Percentiles rank a stretch among this genome's conserved stretches.
These are phyloP conservation scores for Dioscorea zingiberensis DNA, from an alignment of 106 monocot species.

Conservation along the genomic window DNA sequence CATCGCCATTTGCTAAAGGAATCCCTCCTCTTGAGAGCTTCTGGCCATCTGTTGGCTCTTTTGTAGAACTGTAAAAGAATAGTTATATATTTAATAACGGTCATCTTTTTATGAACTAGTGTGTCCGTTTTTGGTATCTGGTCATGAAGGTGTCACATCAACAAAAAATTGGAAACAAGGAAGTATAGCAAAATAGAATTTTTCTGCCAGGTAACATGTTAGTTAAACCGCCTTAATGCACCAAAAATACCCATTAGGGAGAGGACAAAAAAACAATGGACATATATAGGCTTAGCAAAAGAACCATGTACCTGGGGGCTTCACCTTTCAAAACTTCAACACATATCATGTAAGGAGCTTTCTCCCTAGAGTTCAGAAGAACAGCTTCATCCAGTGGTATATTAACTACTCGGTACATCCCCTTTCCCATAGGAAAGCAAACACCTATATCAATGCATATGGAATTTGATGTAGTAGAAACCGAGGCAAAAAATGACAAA, in stretches of 20 bases:
- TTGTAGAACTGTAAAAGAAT: slow-evolving; percentile 39
- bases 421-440: slow-evolving; percentile 99
- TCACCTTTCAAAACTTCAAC: slow-evolving; percentile 97
- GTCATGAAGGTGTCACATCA: too few relatives aligned
- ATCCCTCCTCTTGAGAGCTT: slow-evolving; percentile 85
- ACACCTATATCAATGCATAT: slow-evolving; percentile 37
- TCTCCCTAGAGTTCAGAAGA: slow-evolving; percentile 96
- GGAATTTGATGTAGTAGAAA: too few relatives aligned
- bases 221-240: too few relatives aligned
- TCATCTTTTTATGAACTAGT: too few relatives aligned
- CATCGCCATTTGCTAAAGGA: slow-evolving; percentile 95
- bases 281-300: slow-evolving; percentile 1
- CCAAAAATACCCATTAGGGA: too few relatives aligned
- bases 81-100: too few relatives aligned
- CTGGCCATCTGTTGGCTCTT: slow-evolving; percentile 58
- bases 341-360: slow-evolving; percentile 95
- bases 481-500: too few relatives aligned
- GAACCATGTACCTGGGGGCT: slow-evolving; percentile 52
- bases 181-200: too few relatives aligned
- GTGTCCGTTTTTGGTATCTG: too few relatives aligned
- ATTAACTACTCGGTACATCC: slow-evolving; percentile 90
- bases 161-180: too few relatives aligned
- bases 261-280: too few relatives aligned
- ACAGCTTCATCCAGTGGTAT: slow-evolving; percentile 96
- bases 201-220: too few relatives aligned